These are phyloP conservation scores for Takakia lepidozioides DNA, from an alignment of 225 moss, liverwort and hornwort genomes.

Conservation along the genomic window DNA sequence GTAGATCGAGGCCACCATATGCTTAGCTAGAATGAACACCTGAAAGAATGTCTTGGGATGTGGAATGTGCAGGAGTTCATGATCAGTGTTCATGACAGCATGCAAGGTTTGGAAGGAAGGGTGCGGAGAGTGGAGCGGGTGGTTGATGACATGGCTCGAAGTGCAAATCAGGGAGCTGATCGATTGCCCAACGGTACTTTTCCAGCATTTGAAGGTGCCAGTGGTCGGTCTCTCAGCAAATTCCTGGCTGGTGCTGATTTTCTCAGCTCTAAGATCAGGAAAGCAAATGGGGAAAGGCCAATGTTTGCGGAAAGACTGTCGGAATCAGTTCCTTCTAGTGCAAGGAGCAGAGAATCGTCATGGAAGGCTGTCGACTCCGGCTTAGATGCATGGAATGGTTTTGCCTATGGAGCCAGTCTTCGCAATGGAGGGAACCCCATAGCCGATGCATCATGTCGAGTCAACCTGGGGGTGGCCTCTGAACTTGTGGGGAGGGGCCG, in stretches of 20 bases:
- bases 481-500: slow-evolving; percentile 13
- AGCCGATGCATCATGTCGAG: slow-evolving; percentile 7
- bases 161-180: slow-evolving; percentile 32
- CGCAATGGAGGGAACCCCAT: slow-evolving; percentile 10
- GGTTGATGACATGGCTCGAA: slow-evolving; percentile 31
- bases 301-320: neutral
- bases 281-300: slow-evolving; percentile 6
- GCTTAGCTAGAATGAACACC: no score
- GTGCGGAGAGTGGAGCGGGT: slow-evolving; percentile 58
- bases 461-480: slow-evolving; percentile 5
- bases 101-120: slow-evolving; percentile 63
- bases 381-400: slow-evolving; percentile 17
- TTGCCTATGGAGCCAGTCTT: slow-evolving; percentile 6
- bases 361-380: slow-evolving; percentile 32
- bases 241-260: slow-evolving; percentile 48
- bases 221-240: slow-evolving; percentile 31
- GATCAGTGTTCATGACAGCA: slow-evolving; percentile 59
- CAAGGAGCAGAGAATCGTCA: slow-evolving; percentile 13
- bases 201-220: slow-evolving; percentile 29
- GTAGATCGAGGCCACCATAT: no score
- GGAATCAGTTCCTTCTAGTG: slow-evolving; percentile 11
- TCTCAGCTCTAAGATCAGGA: slow-evolving; percentile 39
- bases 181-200: slow-evolving; percentile 35
- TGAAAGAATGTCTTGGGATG: no score
- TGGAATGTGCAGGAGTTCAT: slow-evolving; percentile 56